A percentile compares a stretch with the other conserved stretches of the same genome.
Evolutionary conservation across 169 alveolate genomes (phyloP).

Genomic region (Cryptosporidium canis): DNA sequence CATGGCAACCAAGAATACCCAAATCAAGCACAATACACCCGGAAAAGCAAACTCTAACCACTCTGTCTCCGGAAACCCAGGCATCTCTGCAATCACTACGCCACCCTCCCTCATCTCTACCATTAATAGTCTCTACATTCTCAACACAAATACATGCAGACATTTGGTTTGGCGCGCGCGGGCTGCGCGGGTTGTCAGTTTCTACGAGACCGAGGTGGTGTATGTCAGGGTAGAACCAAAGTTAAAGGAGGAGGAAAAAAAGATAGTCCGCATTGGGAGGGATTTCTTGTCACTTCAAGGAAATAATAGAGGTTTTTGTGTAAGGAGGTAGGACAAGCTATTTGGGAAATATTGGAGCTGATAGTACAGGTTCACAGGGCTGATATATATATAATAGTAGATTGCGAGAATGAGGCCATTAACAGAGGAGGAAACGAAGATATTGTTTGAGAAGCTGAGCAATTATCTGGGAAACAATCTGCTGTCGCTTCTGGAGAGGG

Average conservation of each 20-base stretch:
- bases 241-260: background rate
- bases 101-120: no score
- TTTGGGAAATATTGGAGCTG: background rate
- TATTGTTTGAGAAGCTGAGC: constrained; percentile 84
- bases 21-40: background rate
- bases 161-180: background rate
- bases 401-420: constrained; percentile 83
- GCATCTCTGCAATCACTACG: no score
- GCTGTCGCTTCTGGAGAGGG: constrained; percentile 83
- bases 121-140: background rate
- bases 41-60: background rate
- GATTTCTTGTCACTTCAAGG: background rate
- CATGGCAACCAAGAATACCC: background rate
- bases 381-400: background rate
- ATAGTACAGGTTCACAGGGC: background rate
- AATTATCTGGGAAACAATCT: constrained; percentile 86
- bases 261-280: background rate
- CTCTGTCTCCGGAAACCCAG: no score
- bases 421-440: constrained; percentile 90
- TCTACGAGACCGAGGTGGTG: background rate
- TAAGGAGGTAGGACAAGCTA: background rate
- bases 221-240: background rate
- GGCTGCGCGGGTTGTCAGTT: background rate
- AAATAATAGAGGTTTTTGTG: background rate
- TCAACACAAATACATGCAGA: background rate